These are phyloP conservation scores for Volutella citrinella DNA, from an alignment of 2,329 filamentous ascomycete genomes.

Conservation along the genomic window DNA sequence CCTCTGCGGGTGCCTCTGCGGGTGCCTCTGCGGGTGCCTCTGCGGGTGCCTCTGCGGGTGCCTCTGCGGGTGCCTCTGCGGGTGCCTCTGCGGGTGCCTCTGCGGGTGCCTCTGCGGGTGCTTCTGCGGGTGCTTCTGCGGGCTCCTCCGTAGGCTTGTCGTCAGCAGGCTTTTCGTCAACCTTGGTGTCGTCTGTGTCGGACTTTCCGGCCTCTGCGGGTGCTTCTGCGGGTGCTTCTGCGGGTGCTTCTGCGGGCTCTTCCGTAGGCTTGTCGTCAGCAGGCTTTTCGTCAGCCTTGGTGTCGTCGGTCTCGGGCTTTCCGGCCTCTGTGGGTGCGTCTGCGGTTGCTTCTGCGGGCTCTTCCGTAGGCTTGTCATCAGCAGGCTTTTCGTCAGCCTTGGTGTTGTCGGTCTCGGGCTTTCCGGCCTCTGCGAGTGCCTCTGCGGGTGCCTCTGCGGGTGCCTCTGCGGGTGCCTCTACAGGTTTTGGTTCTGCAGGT, in stretches of 20 bases:
- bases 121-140: neutral
- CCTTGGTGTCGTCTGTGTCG: too few relatives aligned
- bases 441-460: slow-evolving; percentile 2
- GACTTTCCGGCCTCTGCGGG: neutral
- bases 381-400: slow-evolving; percentile 4
- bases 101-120: neutral
- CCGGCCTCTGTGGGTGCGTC: neutral
- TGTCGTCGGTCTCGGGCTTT: neutral
- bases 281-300: slow-evolving; percentile 3
- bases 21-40: slow-evolving; percentile 1
- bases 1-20: slow-evolving; percentile 1
- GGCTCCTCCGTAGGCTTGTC: neutral
- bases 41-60: slow-evolving; percentile 1
- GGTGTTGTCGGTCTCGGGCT: too few relatives aligned
- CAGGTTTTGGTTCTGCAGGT: neutral
- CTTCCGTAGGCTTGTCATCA: slow-evolving; percentile 2
- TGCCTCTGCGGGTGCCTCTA: neutral
- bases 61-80: slow-evolving; percentile 4
- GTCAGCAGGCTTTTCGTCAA: neutral
- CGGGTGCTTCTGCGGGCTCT: neutral
- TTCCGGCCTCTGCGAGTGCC: slow-evolving; percentile 5
- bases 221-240: slow-evolving; percentile 1
- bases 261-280: neutral
- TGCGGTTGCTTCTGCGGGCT: neutral
- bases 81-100: slow-evolving; percentile 1